Conservation (phyloP, 225 moss, liverwort and hornwort genomes). For the Takakia lepidozioides region DNA sequence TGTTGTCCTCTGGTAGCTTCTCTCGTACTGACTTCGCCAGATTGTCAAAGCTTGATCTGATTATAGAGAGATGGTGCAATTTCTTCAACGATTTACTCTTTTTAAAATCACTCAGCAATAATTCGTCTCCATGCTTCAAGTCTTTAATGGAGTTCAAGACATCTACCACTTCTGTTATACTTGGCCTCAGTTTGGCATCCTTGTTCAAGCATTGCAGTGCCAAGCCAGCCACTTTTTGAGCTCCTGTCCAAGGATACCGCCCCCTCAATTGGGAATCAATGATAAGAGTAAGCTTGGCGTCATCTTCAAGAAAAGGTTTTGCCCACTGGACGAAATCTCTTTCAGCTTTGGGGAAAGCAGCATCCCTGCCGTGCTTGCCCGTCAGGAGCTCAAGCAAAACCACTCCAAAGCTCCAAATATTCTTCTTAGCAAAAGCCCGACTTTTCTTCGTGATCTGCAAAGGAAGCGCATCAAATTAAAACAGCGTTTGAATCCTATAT, state of each 20-base stretch:
- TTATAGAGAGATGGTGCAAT: no score
- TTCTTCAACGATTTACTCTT: no score
- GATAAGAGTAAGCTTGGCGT: constrained; percentile 10
- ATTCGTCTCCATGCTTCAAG: constrained; percentile 12
- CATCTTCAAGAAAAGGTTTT: constrained; percentile 12
- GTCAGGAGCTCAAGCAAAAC: constrained; percentile 31
- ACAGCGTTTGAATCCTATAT: no score
- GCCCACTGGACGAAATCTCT: constrained; percentile 20
- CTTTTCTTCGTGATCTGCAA: constrained; percentile 24
- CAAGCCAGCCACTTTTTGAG: constrained; percentile 15
- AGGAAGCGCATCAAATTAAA: no score
- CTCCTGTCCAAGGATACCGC: constrained; percentile 11
- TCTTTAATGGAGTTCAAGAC: constrained; percentile 9
- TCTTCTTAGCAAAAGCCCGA: constrained; percentile 16
- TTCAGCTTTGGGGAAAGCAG: constrained; percentile 25
- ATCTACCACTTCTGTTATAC: constrained; percentile 19
- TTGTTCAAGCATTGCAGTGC: constrained; percentile 21
- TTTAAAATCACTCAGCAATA: no score
- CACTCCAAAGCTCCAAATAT: constrained; percentile 30
- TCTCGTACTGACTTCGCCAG: no score
- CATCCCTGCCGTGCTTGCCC: constrained; percentile 20
- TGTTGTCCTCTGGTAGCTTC: no score
- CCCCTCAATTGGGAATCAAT: constrained; percentile 22
- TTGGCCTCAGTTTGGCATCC: constrained; percentile 18
- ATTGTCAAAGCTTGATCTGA: no score